These are phyloP conservation scores for Pterocarpus santalinus DNA, from an alignment of 306 rosid genomes.

Conservation along the genomic window DNA sequence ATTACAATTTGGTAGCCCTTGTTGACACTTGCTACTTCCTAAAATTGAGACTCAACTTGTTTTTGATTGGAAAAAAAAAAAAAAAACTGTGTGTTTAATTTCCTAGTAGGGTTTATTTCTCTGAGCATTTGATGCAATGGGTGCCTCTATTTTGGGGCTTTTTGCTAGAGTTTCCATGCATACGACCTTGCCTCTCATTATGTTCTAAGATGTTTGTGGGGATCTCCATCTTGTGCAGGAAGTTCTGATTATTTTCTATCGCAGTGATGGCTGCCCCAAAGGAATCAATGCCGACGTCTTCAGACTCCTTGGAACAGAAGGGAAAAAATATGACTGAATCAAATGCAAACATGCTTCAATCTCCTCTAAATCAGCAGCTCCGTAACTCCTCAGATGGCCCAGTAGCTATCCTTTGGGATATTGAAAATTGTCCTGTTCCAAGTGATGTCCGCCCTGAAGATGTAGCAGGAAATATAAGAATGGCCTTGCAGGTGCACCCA, in stretches of 20 bases:
- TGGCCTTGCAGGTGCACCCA: constrained; percentile 95
- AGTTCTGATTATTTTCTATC: constrained; percentile 44
- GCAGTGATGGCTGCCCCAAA: constrained; percentile 61
- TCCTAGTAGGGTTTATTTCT: constrained; percentile 1
- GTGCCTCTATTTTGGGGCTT: neutral
- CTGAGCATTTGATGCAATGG: neutral
- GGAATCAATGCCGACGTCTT: constrained; percentile 51
- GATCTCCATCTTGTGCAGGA: constrained; percentile 51
- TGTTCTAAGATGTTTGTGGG: constrained; percentile 19
- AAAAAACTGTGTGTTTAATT: neutral
- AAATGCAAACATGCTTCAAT: constrained; percentile 58
- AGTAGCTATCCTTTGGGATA: constrained; percentile 93
- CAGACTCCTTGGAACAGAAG: constrained; percentile 67
- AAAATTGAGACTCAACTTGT: neutral
- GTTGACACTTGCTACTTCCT: constrained; percentile 22
- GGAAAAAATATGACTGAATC: constrained; percentile 61
- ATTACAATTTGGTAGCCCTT: constrained; percentile 13
- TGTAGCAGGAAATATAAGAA: constrained; percentile 90
- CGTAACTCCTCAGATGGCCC: constrained; percentile 74
- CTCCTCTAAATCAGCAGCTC: constrained; percentile 62
- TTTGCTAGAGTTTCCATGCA: constrained; percentile 3
- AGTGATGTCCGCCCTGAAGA: constrained; percentile 97
- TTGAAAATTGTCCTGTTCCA: constrained; percentile 96
- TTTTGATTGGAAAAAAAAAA: constrained; percentile 1
- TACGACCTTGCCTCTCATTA: constrained; percentile 6